Evolutionary conservation across 1,284 basidiomycete genomes (phyloP).

Genomic region (Trametes versicolor): DNA sequence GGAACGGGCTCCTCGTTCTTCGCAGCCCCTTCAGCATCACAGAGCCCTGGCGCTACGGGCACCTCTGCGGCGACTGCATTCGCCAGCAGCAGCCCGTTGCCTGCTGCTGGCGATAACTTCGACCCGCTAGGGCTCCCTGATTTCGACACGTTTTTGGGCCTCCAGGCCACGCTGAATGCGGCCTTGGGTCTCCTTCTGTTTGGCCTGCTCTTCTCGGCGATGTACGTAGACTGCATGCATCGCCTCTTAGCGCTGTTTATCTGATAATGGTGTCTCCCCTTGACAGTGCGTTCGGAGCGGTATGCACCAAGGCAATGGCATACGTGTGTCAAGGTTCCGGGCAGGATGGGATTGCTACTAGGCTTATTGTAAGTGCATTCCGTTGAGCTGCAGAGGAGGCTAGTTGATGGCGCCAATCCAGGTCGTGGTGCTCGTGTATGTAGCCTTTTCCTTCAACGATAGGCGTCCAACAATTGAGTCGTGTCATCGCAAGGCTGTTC

Average conservation of each 20-base stretch:
- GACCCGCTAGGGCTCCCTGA: background rate
- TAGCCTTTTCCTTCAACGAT: background rate
- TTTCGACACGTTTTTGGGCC: background rate
- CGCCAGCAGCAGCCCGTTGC: background rate
- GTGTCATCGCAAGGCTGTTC: constrained; percentile 6
- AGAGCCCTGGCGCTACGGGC: no score
- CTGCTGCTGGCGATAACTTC: background rate
- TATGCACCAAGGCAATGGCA: constrained; percentile 19
- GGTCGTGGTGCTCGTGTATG: constrained; percentile 25
- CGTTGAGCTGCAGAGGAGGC: background rate
- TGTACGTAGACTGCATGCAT: constrained; percentile 8
- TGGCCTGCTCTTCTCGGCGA: constrained; percentile 24
- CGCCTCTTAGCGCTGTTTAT: no score
- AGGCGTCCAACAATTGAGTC: background rate
- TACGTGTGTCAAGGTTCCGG: constrained; percentile 12
- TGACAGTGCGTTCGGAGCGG: constrained; percentile 25
- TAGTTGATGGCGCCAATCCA: background rate
- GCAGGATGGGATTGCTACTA: background rate
- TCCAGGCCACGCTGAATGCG: constrained; percentile 10
- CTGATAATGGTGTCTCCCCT: no score
- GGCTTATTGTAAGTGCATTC: constrained; percentile 16
- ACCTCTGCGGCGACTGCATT: background rate
- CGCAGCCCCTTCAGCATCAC: background rate
- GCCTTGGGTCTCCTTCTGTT: constrained; percentile 24
- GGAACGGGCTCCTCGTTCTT: background rate